Conservation (phyloP, 768 basidiomycete species). For the Pluteus cervinus region DNA sequence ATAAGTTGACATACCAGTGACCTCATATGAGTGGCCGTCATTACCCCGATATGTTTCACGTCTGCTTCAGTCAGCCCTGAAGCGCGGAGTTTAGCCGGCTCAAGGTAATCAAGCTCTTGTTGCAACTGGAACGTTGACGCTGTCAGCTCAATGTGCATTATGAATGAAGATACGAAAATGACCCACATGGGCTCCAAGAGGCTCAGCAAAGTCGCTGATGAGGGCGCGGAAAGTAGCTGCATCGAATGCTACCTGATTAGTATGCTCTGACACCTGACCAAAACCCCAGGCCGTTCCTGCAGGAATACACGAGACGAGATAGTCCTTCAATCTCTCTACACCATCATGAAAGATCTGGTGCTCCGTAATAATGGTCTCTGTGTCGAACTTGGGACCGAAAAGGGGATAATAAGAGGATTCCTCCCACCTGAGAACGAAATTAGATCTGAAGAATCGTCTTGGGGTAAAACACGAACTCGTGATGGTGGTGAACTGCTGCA, state of each 20-base stretch:
- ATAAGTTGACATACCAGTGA: constrained; percentile 11
- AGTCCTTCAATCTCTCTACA: constrained; percentile 11
- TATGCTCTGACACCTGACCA: constrained; percentile 7
- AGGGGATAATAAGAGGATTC: constrained; percentile 13
- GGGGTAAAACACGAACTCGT: constrained; percentile 8
- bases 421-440: constrained; percentile 11
- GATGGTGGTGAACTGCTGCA: constrained; percentile 13
- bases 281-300: constrained; percentile 14
- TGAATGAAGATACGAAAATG: background rate
- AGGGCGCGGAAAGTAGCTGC: constrained; percentile 4
- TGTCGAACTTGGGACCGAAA: constrained; percentile 13
- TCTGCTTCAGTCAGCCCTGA: constrained; percentile 13
- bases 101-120: constrained; percentile 14
- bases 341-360: constrained; percentile 14
- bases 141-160: background rate
- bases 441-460: background rate
- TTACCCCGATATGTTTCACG: constrained; percentile 10
- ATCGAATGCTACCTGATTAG: constrained; percentile 10
- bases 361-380: constrained; percentile 11
- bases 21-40: constrained; percentile 14
- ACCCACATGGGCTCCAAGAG: constrained; percentile 10
- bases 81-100: constrained; percentile 11
- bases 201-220: constrained; percentile 10
- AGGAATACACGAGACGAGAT: constrained; percentile 15
- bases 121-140: constrained; percentile 7